These are phyloP conservation scores for Fusarium pseudograminearum DNA, from an alignment of 2,329 filamentous ascomycete species.

Conservation along the genomic window DNA sequence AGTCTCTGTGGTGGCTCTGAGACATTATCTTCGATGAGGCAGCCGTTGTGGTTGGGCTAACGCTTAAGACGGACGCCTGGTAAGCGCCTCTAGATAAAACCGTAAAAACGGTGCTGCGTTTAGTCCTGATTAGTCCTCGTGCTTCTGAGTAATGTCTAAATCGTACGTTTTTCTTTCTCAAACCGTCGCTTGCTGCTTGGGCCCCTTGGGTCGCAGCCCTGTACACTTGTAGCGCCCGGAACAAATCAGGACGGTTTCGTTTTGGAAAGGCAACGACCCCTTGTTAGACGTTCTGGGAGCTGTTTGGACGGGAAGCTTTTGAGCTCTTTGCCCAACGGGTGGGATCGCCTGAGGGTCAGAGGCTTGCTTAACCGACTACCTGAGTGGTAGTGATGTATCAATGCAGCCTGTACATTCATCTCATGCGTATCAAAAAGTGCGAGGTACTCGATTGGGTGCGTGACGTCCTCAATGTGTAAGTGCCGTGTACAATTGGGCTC, in stretches of 20 bases:
- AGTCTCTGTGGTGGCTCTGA: slow-evolving; percentile 22
- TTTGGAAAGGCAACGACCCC: neutral
- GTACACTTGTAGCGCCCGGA: slow-evolving; percentile 21
- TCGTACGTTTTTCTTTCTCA: slow-evolving; percentile 35
- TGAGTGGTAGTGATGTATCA: slow-evolving; percentile 1
- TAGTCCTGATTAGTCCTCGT: slow-evolving; percentile 18
- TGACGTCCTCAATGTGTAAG: slow-evolving; percentile 35
- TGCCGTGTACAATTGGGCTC: slow-evolving; percentile 24
- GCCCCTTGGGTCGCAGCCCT: slow-evolving; percentile 17
- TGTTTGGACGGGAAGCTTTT: neutral
- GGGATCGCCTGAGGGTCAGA: neutral
- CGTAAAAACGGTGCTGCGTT: slow-evolving; percentile 27
- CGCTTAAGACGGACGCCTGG: slow-evolving; percentile 22
- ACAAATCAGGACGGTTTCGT: neutral
- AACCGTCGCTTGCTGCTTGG: slow-evolving; percentile 5
- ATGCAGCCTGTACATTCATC: slow-evolving; percentile 4
- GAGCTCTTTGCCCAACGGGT: neutral
- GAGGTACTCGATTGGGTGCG: slow-evolving; percentile 11
- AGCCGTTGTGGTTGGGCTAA: slow-evolving; percentile 40
- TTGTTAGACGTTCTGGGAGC: neutral
- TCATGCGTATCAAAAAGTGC: slow-evolving; percentile 22
- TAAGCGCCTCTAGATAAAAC: slow-evolving; percentile 28
- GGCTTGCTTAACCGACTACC: slow-evolving; percentile 3
- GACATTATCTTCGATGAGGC: slow-evolving; percentile 42
- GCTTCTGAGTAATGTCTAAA: slow-evolving; percentile 15